These are phyloP conservation scores for Penicillium chermesinum DNA, from an alignment of 495 filamentous ascomycete genomes.

Conservation along the genomic window DNA sequence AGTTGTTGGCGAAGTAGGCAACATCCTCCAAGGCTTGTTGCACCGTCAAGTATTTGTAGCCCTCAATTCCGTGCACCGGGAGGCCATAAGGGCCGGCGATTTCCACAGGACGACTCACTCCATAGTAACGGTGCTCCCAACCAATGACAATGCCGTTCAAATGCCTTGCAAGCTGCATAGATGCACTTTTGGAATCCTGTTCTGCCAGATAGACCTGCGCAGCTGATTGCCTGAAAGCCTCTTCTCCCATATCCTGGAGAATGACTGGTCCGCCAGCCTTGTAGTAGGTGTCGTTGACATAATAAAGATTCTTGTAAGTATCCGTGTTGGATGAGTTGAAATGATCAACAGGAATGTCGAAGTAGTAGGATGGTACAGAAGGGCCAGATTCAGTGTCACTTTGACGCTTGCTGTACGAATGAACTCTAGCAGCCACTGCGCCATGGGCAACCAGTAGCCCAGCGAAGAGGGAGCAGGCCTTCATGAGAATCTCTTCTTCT, in stretches of 20 bases:
- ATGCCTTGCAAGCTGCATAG: not conserved
- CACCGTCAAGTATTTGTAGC: not conserved
- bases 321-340: not conserved
- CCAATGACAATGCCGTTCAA: not conserved
- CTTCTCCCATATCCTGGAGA: not conserved
- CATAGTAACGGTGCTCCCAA: not conserved
- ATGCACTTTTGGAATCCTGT: not conserved
- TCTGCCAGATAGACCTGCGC: not conserved
- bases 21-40: not conserved
- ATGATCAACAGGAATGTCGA: not conserved
- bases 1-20: not conserved
- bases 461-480: not conserved
- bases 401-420: not conserved
- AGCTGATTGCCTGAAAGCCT: not conserved
- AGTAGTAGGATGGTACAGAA: not conserved
- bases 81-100: not conserved
- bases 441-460: not conserved
- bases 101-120: not conserved
- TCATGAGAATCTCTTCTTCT: not conserved
- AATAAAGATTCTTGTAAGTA: not conserved
- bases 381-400: not conserved
- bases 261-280: not conserved
- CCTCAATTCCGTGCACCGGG: not conserved
- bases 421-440: not conserved
- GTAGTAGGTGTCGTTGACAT: not conserved